Evolutionary conservation across 331 rosid species (phyloP).

Genomic region (Pyrus hybrid): DNA sequence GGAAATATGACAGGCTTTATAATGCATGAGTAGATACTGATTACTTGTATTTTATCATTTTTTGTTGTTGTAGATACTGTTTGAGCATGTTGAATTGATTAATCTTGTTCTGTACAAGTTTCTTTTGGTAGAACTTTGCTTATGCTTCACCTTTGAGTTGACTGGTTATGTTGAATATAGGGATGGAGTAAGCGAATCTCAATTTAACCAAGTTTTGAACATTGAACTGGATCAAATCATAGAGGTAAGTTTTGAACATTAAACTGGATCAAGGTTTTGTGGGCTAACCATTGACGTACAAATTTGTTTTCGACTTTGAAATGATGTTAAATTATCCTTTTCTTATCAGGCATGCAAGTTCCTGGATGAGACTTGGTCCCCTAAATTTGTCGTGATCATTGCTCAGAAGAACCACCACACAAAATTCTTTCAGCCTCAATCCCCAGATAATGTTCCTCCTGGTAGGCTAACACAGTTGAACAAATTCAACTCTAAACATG

Average conservation of each 20-base stretch:
- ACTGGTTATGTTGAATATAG: slow-evolving; percentile 20
- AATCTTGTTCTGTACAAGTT: neutral
- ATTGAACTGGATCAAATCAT: slow-evolving; percentile 72
- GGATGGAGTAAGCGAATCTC: slow-evolving; percentile 96
- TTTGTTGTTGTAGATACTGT: neutral
- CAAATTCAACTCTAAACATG: neutral
- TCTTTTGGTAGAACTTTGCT: neutral
- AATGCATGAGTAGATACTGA: neutral
- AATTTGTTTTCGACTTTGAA: neutral
- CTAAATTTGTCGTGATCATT: slow-evolving; percentile 74
- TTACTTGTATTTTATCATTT: neutral
- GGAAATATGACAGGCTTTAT: neutral
- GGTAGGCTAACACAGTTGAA: slow-evolving; percentile 21
- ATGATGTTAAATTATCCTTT: neutral
- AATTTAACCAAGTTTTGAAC: slow-evolving; percentile 84
- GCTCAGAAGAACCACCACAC: slow-evolving; percentile 98
- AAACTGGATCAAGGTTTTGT: neutral
- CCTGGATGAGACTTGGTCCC: slow-evolving; percentile 74
- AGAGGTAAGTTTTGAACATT: slow-evolving; percentile 35
- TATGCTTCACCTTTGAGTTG: neutral
- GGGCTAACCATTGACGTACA: neutral
- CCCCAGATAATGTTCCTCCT: slow-evolving; percentile 90
- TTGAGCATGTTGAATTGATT: neutral
- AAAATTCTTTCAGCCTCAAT: slow-evolving; percentile 59
- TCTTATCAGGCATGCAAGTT: slow-evolving; percentile 68